phyloP scores from a whole-genome alignment of 768 basidiomycete species.

The Arthromyces matolae region DNA sequence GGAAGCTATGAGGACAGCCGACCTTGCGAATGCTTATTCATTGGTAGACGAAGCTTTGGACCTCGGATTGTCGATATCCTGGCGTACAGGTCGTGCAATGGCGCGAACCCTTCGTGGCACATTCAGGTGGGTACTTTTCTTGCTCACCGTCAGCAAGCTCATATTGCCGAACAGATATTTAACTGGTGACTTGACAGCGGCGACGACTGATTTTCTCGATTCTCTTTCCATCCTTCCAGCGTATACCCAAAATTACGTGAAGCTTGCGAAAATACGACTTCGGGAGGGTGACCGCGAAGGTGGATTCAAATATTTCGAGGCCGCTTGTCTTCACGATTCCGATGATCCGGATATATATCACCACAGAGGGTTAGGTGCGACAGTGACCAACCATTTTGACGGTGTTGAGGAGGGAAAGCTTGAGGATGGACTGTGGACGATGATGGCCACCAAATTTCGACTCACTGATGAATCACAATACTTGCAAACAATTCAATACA shows the following conservation, averaged over 20 bases:
- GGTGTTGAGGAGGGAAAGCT: slow-evolving; percentile 25
- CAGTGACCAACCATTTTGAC: slow-evolving; percentile 37
- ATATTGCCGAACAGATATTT: slow-evolving; percentile 60
- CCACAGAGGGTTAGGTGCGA: slow-evolving; percentile 90
- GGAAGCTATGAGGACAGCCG: slow-evolving; percentile 76
- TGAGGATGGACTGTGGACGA: slow-evolving; percentile 32
- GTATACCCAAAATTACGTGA: slow-evolving; percentile 87
- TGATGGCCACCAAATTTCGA: slow-evolving; percentile 20
- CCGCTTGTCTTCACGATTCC: slow-evolving; percentile 76
- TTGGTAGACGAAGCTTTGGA: slow-evolving; percentile 82
- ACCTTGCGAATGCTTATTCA: slow-evolving; percentile 77
- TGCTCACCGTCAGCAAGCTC: background rate
- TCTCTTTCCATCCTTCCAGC: slow-evolving; percentile 64
- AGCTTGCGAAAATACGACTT: slow-evolving; percentile 96
- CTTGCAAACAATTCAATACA: slow-evolving; percentile 10
- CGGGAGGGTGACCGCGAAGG: slow-evolving; percentile 79
- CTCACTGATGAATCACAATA: background rate
- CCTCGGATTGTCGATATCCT: slow-evolving; percentile 67
- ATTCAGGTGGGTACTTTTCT: slow-evolving; percentile 64
- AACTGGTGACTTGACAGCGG: slow-evolving; percentile 74
- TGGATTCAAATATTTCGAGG: slow-evolving; percentile 88
- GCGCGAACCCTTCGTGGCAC: slow-evolving; percentile 92
- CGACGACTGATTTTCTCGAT: slow-evolving; percentile 78
- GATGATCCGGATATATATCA: slow-evolving; percentile 96
- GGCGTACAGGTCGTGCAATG: slow-evolving; percentile 70